phyloP scores from a whole-genome alignment of 2,329 filamentous ascomycete species.

The Pochonia chlamydosporia region DNA sequence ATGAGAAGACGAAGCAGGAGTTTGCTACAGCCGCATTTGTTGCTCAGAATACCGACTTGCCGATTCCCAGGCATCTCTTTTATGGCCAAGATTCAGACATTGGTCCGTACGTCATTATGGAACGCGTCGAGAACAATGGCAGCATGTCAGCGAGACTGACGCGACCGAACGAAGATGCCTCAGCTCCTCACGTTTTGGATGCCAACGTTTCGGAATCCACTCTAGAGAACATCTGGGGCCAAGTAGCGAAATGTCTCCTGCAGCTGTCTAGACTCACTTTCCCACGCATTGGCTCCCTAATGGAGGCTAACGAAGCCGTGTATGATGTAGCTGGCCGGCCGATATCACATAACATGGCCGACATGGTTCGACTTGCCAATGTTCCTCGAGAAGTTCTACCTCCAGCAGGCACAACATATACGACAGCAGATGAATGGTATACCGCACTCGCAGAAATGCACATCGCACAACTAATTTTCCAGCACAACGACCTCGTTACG shows the following conservation, averaged over 20 bases:
- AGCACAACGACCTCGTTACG: slow-evolving; percentile 28
- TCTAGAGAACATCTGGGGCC: too few species aligned
- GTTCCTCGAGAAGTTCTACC: slow-evolving; percentile 15
- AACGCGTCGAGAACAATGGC: too few species aligned
- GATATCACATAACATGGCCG: slow-evolving; percentile 35
- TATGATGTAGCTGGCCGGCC: slow-evolving; percentile 24
- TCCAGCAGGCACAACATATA: slow-evolving; percentile 12
- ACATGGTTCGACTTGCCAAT: slow-evolving; percentile 21
- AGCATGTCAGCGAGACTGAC: too few species aligned
- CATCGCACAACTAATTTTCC: slow-evolving; percentile 29
- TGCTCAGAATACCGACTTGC: slow-evolving; percentile 15
- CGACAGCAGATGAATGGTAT: slow-evolving; percentile 28
- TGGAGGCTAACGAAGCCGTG: slow-evolving; percentile 15
- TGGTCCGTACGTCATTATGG: too few species aligned
- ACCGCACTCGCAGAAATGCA: slow-evolving; percentile 31
- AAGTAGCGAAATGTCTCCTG: slow-evolving; percentile 18
- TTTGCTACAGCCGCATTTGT: slow-evolving; percentile 16
- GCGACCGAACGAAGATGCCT: too few species aligned
- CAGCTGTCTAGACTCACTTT: slow-evolving; percentile 25
- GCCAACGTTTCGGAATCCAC: too few species aligned
- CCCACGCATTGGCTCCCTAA: slow-evolving; percentile 14
- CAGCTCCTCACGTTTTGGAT: too few species aligned
- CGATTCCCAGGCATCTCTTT: slow-evolving; percentile 17
- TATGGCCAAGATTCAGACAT: slow-evolving; percentile 15
- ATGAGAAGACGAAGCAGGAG: slow-evolving; percentile 19